Percentiles rank a stretch among this genome's conserved stretches.
Conservation (phyloP, 129 eudicot genomes). For the Arctium minus region DNA sequence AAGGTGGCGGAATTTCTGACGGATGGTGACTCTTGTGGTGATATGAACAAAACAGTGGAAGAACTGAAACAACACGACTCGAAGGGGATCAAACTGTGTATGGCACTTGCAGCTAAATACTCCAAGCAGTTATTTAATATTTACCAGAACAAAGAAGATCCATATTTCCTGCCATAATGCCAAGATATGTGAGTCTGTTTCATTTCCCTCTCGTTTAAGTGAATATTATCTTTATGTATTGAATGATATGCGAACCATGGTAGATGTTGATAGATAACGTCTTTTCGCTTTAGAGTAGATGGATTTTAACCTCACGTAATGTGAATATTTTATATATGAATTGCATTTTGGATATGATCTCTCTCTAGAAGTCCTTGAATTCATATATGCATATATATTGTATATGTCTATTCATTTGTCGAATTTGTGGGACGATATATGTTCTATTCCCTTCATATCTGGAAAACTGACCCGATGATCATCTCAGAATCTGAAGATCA, state of each 20-base stretch:
- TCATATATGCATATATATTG: neutral
- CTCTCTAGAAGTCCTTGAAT: neutral
- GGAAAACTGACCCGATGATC: too few species aligned
- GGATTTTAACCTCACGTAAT: neutral
- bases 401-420: neutral
- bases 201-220: neutral
- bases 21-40: conserved; percentile 49
- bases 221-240: too few species aligned
- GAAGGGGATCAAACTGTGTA: conserved; percentile 44
- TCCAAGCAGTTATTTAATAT: conserved; percentile 70
- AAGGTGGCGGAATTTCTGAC: conserved; percentile 58
- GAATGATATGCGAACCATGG: neutral
- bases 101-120: conserved; percentile 51
- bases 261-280: neutral
- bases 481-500: neutral
- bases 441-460: too few species aligned
- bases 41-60: conserved; percentile 53
- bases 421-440: neutral
- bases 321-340: neutral
- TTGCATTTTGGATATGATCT: neutral
- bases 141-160: conserved; percentile 65
- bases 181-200: neutral
- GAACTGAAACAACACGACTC: conserved; percentile 38
- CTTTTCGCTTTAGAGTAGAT: neutral
- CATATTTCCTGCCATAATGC: conserved; percentile 38